These are phyloP conservation scores for Phialophora expanda DNA, from an alignment of 2,329 filamentous ascomycete species.

Conservation along the genomic window DNA sequence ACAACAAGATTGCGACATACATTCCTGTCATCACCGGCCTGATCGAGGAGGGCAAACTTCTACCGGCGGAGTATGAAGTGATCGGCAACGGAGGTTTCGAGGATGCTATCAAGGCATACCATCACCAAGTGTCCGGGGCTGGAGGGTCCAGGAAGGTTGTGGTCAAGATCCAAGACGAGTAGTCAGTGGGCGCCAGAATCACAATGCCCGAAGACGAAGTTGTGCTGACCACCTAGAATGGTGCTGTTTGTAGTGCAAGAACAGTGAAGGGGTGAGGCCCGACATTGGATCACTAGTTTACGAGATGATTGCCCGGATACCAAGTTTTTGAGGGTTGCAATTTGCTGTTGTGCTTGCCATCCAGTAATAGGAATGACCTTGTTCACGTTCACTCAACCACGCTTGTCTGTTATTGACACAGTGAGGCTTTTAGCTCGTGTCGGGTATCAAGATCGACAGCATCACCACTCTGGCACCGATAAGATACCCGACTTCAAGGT, in stretches of 20 bases:
- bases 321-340: neutral
- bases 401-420: neutral
- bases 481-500: slow-evolving; percentile 2
- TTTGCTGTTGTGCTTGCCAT: slow-evolving; percentile 2
- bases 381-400: neutral
- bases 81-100: slow-evolving; percentile 39
- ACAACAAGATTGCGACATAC: slow-evolving; percentile 36
- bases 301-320: neutral
- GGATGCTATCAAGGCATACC: slow-evolving; percentile 37
- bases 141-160: slow-evolving; percentile 39
- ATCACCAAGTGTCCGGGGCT: slow-evolving; percentile 37
- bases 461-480: slow-evolving; percentile 3
- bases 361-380: neutral
- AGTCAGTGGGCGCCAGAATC: neutral
- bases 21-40: slow-evolving; percentile 37
- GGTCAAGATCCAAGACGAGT: slow-evolving; percentile 39
- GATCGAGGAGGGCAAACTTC: slow-evolving; percentile 35
- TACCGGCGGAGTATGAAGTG: slow-evolving; percentile 37
- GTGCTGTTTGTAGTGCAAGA: neutral
- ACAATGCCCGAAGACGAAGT: neutral
- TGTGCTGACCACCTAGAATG: neutral
- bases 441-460: slow-evolving; percentile 9
- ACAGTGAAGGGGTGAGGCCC: neutral
- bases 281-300: neutral
- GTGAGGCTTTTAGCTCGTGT: slow-evolving; percentile 8